Evolutionary conservation across 2,329 filamentous ascomycete species (phyloP).

Genomic region (Aureobasidium namibiae): DNA sequence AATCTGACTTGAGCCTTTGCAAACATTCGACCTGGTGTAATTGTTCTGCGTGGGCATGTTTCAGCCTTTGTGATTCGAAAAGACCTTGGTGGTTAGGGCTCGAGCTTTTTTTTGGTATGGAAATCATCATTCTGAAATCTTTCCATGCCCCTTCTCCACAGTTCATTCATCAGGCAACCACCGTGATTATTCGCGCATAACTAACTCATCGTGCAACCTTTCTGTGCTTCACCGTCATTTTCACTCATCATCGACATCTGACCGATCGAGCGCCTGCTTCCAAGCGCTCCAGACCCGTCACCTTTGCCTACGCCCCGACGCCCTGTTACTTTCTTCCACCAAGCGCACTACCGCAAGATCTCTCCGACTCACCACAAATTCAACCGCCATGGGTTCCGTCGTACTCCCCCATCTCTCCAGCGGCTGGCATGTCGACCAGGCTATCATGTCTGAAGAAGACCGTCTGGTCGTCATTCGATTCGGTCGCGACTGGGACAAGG

Average conservation of each 20-base stretch:
- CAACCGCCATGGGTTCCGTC: slow-evolving; percentile 62
- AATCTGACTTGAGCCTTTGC: too few relatives aligned
- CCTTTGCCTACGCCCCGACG: too few relatives aligned
- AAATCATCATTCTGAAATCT: slow-evolving; percentile 4
- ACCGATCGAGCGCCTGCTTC: neutral
- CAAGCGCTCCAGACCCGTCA: neutral
- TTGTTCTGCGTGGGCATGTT: too few relatives aligned
- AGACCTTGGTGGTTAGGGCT: neutral
- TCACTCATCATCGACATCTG: neutral
- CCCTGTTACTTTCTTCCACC: neutral
- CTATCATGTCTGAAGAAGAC: slow-evolving; percentile 84
- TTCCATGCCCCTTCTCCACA: neutral
- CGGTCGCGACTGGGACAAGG: slow-evolving; percentile 74
- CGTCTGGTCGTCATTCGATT: slow-evolving; percentile 90
- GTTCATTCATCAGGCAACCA: neutral
- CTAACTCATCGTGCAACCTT: neutral
- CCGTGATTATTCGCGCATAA: neutral
- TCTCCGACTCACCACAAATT: neutral
- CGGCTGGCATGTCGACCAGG: slow-evolving; percentile 98
- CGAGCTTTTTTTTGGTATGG: neutral
- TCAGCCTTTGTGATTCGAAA: too few relatives aligned
- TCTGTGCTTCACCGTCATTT: neutral
- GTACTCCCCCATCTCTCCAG: slow-evolving; percentile 84
- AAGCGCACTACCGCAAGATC: neutral
- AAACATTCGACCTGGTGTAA: too few relatives aligned